Evolutionary conservation across 495 filamentous ascomycete genomes (phyloP).

Genomic region (Pyronema domesticum): DNA sequence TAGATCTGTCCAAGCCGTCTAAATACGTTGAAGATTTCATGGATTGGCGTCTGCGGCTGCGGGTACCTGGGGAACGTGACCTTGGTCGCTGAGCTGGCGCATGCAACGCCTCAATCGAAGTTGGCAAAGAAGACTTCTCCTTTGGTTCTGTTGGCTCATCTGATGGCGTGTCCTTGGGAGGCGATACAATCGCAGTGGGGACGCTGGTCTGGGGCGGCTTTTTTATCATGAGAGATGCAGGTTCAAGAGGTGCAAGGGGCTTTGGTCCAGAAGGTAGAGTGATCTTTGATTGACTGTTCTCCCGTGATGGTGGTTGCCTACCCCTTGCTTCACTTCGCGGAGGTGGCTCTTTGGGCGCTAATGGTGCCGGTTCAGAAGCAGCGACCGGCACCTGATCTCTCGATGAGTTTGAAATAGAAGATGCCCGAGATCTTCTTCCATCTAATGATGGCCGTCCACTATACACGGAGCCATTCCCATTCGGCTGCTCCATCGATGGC

Average conservation of each 20-base stretch:
- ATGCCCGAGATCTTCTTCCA: constrained; percentile 2
- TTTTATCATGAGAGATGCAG: neutral
- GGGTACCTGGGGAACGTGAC: constrained; percentile 26
- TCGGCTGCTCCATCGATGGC: constrained; percentile 6
- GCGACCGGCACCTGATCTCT: neutral
- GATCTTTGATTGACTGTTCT: constrained; percentile 8
- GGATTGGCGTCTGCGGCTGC: constrained; percentile 43
- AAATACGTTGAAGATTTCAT: constrained; percentile 40
- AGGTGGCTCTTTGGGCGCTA: constrained; percentile 13
- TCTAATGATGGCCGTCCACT: constrained; percentile 2
- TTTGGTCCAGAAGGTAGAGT: neutral
- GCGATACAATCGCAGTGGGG: neutral
- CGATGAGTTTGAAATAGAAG: constrained; percentile 1
- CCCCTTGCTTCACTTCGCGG: constrained; percentile 12
- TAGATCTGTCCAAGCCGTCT: constrained; percentile 21
- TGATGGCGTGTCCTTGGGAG: neutral
- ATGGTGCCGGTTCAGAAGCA: neutral
- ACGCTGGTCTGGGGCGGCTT: neutral
- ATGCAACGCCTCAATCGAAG: constrained; percentile 5
- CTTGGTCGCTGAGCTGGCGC: constrained; percentile 10
- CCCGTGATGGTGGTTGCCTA: constrained; percentile 13
- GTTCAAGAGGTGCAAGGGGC: neutral
- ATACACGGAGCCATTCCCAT: constrained; percentile 3
- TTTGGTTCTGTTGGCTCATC: neutral
- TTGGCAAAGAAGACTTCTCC: neutral